Percentiles rank a stretch among this genome's conserved stretches.
phyloP scores from a whole-genome alignment of 768 basidiomycete species.

The Mycena galopus region DNA sequence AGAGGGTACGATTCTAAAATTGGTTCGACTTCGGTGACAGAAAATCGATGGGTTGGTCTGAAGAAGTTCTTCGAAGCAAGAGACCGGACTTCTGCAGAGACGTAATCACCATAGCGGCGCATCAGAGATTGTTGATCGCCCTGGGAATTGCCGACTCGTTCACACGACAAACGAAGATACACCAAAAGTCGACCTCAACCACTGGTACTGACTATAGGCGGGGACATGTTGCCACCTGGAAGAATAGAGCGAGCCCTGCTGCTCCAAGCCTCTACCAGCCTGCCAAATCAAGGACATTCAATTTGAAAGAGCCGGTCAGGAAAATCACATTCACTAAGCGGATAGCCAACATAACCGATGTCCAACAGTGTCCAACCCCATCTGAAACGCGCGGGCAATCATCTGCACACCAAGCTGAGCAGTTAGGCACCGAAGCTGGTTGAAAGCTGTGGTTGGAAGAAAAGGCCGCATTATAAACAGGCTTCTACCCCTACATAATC shows the following conservation, averaged over 20 bases:
- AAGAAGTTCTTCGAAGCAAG: too few relatives aligned
- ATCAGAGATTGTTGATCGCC: slow-evolving; percentile 25
- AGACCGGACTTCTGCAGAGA: background rate
- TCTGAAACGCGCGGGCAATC: background rate
- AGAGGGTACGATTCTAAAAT: background rate
- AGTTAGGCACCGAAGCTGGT: too few relatives aligned
- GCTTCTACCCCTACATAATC: slow-evolving; percentile 9
- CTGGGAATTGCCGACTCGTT: background rate
- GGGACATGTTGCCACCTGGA: background rate
- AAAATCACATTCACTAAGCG: background rate
- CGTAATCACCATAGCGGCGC: background rate
- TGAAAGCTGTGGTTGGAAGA: background rate
- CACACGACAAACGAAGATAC: background rate
- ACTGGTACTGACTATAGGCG: background rate
- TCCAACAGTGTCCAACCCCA: background rate
- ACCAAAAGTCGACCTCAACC: background rate
- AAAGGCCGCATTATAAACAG: background rate
- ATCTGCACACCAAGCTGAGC: too few relatives aligned
- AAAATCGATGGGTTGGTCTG: too few relatives aligned
- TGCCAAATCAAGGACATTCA: background rate
- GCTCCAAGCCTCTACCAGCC: background rate
- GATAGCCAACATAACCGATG: background rate
- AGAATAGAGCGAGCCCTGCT: background rate
- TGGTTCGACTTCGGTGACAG: too few relatives aligned
- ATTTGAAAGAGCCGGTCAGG: background rate